Evolutionary conservation across 2,329 filamentous ascomycete species (phyloP), one percentile per base, ranked within the genome.

Genomic region (Zymoseptoria tritici): DNA sequence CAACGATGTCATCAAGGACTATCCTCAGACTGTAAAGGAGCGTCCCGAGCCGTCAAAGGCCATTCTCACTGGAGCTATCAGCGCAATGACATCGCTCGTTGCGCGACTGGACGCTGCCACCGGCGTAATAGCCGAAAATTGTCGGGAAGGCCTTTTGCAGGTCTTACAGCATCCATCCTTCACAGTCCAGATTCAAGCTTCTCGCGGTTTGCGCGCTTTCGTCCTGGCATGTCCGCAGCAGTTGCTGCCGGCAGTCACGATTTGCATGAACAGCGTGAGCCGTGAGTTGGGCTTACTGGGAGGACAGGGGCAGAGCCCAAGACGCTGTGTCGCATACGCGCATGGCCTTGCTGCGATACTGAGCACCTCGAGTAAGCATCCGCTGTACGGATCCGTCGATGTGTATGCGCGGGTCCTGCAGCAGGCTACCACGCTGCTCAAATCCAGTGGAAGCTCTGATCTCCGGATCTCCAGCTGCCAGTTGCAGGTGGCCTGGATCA

Each of bases 401-500:
- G 90, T 97, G 58, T 96, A 96, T 73, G 95, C 92, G 61, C 85
- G 91, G 31, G 90, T 97, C 11, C 81, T 97, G 60, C 89, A 90
- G 7, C 91, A 97, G 78, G 92, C 94, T 1, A 97, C 92, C 0
- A 89, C 90, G 49, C 79, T 99, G 26, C 82, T 99, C 49, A 99
- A 99, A 74, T 92, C 89, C 0, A 97, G 91, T 72, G 87, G 91
- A 52, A 90, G 91, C 71, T 94, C 91, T 1, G 93, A 99, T 72
- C 79, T 99, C 57, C 86, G 93, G 26, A 86, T 94, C 42, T 96
- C 94, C 6, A 90, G 90, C 68, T 96, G 91, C 1, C 94, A 99
- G 71, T 91, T 99, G 22, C 94, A 99, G 72, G 92, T 99, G 2
- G 94, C 94, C 4, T 99, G 94, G 93, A 95, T 96, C 54, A 79